phyloP scores from a whole-genome alignment of 139 green algal genomes.

The Tetraselmis chui region DNA sequence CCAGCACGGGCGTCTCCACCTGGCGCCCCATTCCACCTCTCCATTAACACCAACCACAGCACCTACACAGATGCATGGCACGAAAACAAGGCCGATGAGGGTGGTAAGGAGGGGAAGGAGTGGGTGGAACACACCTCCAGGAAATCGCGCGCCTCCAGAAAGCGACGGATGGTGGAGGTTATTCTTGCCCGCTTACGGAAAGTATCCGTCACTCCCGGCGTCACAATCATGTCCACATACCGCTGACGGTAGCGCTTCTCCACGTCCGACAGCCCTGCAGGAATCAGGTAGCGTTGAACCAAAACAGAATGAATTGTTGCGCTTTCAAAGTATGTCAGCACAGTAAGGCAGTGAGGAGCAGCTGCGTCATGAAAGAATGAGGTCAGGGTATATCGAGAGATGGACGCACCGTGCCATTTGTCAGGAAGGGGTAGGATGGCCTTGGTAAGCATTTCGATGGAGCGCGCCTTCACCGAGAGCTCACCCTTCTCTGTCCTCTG shows the following conservation, averaged over 20 bases:
- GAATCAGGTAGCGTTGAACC: too few species aligned
- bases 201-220: slow-evolving; percentile 65
- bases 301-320: too few species aligned
- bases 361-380: too few species aligned
- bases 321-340: too few species aligned
- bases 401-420: slow-evolving; percentile 93
- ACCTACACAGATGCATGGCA: not conserved
- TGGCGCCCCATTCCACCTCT: not conserved
- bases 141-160: slow-evolving; percentile 75
- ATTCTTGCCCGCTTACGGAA: slow-evolving; percentile 72
- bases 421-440: slow-evolving; percentile 89
- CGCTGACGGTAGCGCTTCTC: slow-evolving; percentile 88
- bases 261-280: slow-evolving; percentile 73
- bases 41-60: not conserved
- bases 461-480: slow-evolving; percentile 59
- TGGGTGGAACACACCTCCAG: too few species aligned
- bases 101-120: too few species aligned
- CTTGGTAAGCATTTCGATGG: slow-evolving; percentile 88
- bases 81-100: not conserved
- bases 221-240: slow-evolving; percentile 96
- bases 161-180: slow-evolving; percentile 63
- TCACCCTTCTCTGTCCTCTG: slow-evolving; percentile 90
- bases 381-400: too few species aligned
- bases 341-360: too few species aligned
- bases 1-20: slow-evolving; percentile 76